Conservation (phyloP, 2,329 filamentous ascomycete species). For the Neofusicoccum sp. region DNA sequence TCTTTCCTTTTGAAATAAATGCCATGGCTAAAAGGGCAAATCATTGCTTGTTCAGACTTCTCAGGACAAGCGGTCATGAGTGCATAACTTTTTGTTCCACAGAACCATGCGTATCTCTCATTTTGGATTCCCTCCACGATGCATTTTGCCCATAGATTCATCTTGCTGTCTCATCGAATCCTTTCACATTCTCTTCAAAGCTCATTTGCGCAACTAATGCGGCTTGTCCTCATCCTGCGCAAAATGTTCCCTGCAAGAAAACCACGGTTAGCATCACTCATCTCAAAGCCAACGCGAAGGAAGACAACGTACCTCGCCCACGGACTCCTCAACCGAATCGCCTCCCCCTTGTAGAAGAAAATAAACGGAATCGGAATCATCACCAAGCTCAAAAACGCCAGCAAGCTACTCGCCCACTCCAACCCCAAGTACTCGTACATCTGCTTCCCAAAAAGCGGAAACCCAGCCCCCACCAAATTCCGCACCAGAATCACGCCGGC, state of each 20-base stretch:
- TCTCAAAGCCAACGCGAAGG: neutral
- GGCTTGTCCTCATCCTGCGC: conserved; percentile 20
- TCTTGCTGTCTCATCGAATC: too few relatives aligned
- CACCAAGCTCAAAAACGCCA: conserved; percentile 42
- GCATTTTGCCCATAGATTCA: too few relatives aligned
- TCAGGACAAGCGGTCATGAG: too few relatives aligned
- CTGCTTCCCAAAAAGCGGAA: conserved; percentile 33
- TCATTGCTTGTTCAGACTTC: too few relatives aligned
- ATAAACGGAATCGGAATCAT: conserved; percentile 44
- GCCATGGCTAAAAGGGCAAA: too few relatives aligned
- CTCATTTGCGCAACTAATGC: neutral
- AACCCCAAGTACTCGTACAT: conserved; percentile 39
- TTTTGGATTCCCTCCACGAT: too few relatives aligned
- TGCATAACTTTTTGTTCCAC: too few relatives aligned
- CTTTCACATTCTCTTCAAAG: too few relatives aligned
- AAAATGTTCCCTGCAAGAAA: conserved; percentile 10
- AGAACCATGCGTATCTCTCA: too few relatives aligned
- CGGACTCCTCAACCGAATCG: conserved; percentile 26
- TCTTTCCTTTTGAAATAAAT: too few relatives aligned
- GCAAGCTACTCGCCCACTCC: conserved; percentile 42
- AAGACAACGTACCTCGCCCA: conserved; percentile 13
- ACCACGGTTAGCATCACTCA: too few relatives aligned
- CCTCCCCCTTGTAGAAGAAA: conserved; percentile 40
- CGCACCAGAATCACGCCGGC: conserved; percentile 25
- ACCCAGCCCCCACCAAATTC: conserved; percentile 28